Base-by-base conservation (phyloP, 352 stramenopile genomes). In the Globisporangium rhizosaccharum region DNA sequence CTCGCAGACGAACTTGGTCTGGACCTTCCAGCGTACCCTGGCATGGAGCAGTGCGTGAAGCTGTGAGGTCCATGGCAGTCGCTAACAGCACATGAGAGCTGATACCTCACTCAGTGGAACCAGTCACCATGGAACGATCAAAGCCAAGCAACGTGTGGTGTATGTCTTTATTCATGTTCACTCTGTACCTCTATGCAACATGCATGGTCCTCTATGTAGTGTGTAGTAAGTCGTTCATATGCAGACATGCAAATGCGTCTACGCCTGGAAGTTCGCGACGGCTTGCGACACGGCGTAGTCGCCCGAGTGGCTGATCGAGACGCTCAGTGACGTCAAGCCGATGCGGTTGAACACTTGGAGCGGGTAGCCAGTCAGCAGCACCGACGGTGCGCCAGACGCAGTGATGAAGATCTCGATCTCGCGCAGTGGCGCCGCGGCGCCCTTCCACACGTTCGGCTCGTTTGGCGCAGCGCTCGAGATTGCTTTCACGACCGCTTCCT, bases 401-500 rank as follows among this genome's bases (percentile, higher is more conserved):
- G 82, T 90, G 23, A 85, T 79, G 67, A 92, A 80, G 50, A 96
- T 80, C 70, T 96, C 87, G 47, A 95, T 94, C 68, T 96, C 86
- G 30, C 82, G 79, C 51, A 94, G 63, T 33, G 84, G 71, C 14
- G 85, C 87, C 5, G 78, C 76, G 26, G 79, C 77, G 28, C 82
- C 79, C 58, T 88, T 79, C 83, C 83, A 94, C 39, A 83, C 66
- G 63, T 87, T 89, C 45, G 78, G 67, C 48, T 85, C 76, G 45
- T 75, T 76, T 5, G 83, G 75, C 5, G 82, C 56, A 0, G 83
- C 74, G 56, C 76, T 94, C 37, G 83, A 95, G 47, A 96, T 91
- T n/a, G 88, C 85, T 73, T 96, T 96, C 63, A 96, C 82, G 51
- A 93, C 78, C n/a, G 88, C 88, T 57, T 96, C 86, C 68, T 96